Base-by-base conservation (phyloP, 2,329 filamentous ascomycete species). In the Fusarium sterilihyphosum region DNA sequence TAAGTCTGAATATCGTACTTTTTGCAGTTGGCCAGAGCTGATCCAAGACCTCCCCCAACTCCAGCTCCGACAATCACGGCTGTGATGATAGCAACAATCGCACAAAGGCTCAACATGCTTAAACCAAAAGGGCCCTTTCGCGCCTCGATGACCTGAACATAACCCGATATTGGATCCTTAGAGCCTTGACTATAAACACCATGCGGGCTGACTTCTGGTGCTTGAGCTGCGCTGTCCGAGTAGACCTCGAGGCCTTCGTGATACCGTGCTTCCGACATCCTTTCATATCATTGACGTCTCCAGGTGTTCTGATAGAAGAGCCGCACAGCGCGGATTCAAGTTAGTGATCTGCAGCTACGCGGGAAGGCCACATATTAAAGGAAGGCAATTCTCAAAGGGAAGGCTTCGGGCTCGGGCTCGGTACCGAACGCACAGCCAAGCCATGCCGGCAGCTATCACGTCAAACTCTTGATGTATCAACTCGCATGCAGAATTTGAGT, bases 41-140 rank as follows among this genome's bases (percentile, higher is more conserved):
- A 70, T 31, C 70, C 70, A 12, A 73, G 12, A 24, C 70, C 70
- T n/a, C 70, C 70, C 6, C 70, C 70, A 0, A 73, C 22, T 11
- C 53, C 56, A 12, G 49, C 70, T 22, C 70, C 70, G 1, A 73
- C 44, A 3, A 73, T 14, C 18, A 70, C 3, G 4, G 70, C 59
- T 0, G 70, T 73, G 6, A 61, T 10, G 3, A 53, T 29, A 4
- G 65, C 70, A 38, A 73, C 44, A 6, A 73, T 12, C 1, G 65
- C 43, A 22, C 65, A 58, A 3, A 73, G 31, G 1, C 31, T 20
- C 58, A 43, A 65, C 2, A 50, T 22, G 29, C 59, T 70, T 16
- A 68, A 2, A 2, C 70, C 69, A n/a, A 70, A 61, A 2, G 70
- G 69, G 0, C 53, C 33, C 5, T 41, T 64, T 11, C 26, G 37